Evolutionary conservation across 768 basidiomycete species (phyloP).

Genomic region (Botryobasidium botryosum): DNA sequence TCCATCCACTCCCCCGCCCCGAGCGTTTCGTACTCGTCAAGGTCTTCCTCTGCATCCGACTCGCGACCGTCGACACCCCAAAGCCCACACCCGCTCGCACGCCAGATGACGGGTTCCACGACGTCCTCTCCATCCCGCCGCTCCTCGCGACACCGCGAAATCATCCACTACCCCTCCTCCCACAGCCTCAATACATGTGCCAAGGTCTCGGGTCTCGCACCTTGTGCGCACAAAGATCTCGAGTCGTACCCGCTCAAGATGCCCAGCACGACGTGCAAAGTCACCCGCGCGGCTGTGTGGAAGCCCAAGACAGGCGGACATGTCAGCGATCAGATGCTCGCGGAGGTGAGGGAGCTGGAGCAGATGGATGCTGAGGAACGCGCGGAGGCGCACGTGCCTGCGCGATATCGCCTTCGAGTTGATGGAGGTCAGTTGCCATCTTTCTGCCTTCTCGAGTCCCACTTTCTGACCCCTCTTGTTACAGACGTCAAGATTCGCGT

Average conservation of each 20-base stretch:
- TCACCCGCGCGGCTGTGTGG: conserved; percentile 67
- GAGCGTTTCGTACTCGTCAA: no score
- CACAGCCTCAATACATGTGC: not conserved
- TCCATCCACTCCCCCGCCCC: not conserved
- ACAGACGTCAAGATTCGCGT: not conserved
- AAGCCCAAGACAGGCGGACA: conserved; percentile 40
- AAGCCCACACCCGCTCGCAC: conserved; percentile 26
- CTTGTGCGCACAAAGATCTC: conserved; percentile 40
- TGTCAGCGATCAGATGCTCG: conserved; percentile 2
- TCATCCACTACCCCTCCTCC: not conserved
- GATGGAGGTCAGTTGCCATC: not conserved
- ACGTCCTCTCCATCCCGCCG: not conserved
- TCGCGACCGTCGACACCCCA: conserved; percentile 15
- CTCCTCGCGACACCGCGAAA: not conserved
- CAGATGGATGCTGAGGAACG: no score
- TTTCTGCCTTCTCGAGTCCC: not conserved
- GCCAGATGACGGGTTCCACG: not conserved
- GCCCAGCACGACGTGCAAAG: conserved; percentile 54
- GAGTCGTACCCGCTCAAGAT: conserved; percentile 57
- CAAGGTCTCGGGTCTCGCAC: not conserved
- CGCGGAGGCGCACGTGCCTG: not conserved
- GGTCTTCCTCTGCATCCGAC: not conserved
- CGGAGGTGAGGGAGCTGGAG: conserved; percentile 3
- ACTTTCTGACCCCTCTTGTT: conserved; percentile 1
- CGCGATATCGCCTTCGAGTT: not conserved